Evolutionary conservation across 345 rosid genomes (phyloP).

Genomic region (Brassica juncea): DNA sequence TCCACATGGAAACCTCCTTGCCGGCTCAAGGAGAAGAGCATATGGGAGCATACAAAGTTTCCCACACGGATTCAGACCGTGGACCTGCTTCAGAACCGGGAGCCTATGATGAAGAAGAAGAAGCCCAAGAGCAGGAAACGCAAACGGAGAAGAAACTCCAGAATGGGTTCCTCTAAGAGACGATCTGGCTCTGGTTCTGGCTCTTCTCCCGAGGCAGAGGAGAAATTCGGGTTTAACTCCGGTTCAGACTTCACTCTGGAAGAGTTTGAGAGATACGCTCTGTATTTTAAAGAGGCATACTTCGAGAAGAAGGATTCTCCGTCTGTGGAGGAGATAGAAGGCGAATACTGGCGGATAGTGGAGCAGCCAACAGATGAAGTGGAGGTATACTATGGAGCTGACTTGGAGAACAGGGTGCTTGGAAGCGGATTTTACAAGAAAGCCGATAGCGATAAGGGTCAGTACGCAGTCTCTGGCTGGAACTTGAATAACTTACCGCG

Average conservation of each 20-base stretch:
- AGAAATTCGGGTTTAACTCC: slow-evolving; percentile 85
- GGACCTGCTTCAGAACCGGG: slow-evolving; percentile 90
- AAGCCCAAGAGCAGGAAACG: slow-evolving; percentile 71
- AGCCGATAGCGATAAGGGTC: slow-evolving; percentile 48
- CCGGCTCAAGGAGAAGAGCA: slow-evolving; percentile 61
- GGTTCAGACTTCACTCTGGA: slow-evolving; percentile 87
- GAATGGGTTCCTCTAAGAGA: slow-evolving; percentile 54
- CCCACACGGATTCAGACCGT: slow-evolving; percentile 83
- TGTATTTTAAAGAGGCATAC: slow-evolving; percentile 65
- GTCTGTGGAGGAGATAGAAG: slow-evolving; percentile 79
- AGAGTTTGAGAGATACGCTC: slow-evolving; percentile 68
- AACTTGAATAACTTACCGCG: slow-evolving; percentile 93
- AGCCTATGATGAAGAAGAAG: slow-evolving; percentile 76
- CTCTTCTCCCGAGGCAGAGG: slow-evolving; percentile 68
- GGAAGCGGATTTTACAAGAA: slow-evolving; percentile 92
- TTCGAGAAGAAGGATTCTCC: slow-evolving; percentile 58
- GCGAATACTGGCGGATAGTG: slow-evolving; percentile 94
- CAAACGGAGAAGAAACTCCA: slow-evolving; percentile 68
- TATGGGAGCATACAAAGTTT: slow-evolving; percentile 78
- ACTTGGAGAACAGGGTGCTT: slow-evolving; percentile 81
- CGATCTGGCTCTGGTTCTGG: slow-evolving; percentile 47
- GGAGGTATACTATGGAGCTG: slow-evolving; percentile 98
- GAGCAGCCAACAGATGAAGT: slow-evolving; percentile 93
- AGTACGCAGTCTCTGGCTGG: slow-evolving; percentile 80
- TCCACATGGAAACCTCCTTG: slow-evolving; percentile 83